Evolutionary conservation across 768 basidiomycete species (phyloP).

Genomic region (Leccinum disarticulatum): DNA sequence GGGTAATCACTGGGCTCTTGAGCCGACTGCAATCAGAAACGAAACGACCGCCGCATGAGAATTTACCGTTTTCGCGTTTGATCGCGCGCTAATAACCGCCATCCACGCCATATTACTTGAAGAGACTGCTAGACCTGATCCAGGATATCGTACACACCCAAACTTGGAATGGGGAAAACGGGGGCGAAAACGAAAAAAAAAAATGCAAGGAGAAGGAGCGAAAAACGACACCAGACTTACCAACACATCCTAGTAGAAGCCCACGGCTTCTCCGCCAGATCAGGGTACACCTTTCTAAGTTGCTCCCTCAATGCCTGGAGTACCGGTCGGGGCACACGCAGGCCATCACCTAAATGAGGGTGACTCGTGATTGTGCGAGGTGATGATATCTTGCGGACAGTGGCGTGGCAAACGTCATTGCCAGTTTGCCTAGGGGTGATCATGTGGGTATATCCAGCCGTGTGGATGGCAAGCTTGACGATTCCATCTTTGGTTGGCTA

Average conservation of each 20-base stretch:
- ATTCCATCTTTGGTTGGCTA: slow-evolving; percentile 69
- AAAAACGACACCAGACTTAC: slow-evolving; percentile 42
- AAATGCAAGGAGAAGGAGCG: not conserved
- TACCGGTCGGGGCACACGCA: slow-evolving; percentile 62
- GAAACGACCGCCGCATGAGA: not conserved
- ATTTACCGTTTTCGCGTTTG: not conserved
- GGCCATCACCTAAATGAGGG: slow-evolving; percentile 46
- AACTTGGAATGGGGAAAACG: not conserved
- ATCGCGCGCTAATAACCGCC: not conserved
- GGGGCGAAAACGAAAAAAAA: not conserved
- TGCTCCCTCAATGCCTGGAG: slow-evolving; percentile 50
- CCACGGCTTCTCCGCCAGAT: slow-evolving; percentile 72
- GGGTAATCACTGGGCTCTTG: not conserved
- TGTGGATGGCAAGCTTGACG: slow-evolving; percentile 79
- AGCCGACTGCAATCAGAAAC: not conserved
- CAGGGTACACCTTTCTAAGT: slow-evolving; percentile 67
- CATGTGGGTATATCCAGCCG: slow-evolving; percentile 63
- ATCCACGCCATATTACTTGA: not conserved
- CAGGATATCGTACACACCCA: not conserved
- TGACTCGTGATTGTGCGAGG: slow-evolving; percentile 75
- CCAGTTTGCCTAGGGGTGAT: slow-evolving; percentile 3
- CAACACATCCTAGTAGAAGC: slow-evolving; percentile 81
- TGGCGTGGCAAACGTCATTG: not conserved
- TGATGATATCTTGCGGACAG: slow-evolving; percentile 52
- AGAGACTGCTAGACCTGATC: not conserved